phyloP scores from a whole-genome alignment of 495 filamentous ascomycete species.

The Trichocladium uniseriatum region DNA sequence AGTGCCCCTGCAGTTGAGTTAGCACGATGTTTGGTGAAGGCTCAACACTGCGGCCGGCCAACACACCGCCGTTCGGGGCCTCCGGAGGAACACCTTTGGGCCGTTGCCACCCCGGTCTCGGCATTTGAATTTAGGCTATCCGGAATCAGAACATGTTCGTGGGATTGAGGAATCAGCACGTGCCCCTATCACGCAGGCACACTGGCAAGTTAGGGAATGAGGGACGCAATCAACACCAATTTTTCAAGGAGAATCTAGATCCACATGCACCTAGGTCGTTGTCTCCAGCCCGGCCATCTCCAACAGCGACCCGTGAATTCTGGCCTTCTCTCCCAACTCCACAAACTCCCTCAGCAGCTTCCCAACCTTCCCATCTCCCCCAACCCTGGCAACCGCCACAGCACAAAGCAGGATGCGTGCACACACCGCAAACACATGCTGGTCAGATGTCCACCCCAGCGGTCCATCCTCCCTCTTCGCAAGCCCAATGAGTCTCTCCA shows the following conservation, averaged over 20 bases:
- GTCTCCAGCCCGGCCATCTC: conserved; percentile 16
- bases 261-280: background rate
- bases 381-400: conserved; percentile 17
- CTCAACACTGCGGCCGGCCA: too few species aligned
- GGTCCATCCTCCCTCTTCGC: conserved; percentile 46
- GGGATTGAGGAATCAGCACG: too few species aligned
- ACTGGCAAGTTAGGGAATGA: background rate
- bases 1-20: too few species aligned
- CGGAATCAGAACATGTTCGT: too few species aligned
- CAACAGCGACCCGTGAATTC: conserved; percentile 28
- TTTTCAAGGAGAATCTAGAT: too few species aligned
- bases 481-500: conserved; percentile 39
- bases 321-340: conserved; percentile 16
- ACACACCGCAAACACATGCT: conserved; percentile 60
- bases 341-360: conserved; percentile 25
- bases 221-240: too few species aligned
- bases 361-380: conserved; percentile 4
- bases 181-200: too few species aligned
- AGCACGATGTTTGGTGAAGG: too few species aligned
- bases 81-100: too few species aligned
- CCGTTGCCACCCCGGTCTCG: too few species aligned
- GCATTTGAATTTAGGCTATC: too few species aligned
- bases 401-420: conserved; percentile 48
- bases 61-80: too few species aligned
- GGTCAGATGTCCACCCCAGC: conserved; percentile 63